phyloP scores from a whole-genome alignment of 805 yeast species.

The Komagataella mondaviorum region DNA sequence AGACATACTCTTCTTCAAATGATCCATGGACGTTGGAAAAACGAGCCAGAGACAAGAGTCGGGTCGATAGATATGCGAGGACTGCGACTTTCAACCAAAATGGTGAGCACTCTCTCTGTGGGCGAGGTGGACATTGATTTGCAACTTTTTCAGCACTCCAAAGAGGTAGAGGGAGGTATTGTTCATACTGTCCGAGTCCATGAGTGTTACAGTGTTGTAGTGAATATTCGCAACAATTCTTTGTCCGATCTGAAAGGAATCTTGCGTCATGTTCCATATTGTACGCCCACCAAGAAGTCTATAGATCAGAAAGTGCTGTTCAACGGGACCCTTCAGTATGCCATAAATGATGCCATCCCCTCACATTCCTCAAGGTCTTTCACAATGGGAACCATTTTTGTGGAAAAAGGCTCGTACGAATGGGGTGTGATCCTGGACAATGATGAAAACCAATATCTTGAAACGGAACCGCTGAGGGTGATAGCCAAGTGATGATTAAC shows the following conservation, averaged over 20 bases:
- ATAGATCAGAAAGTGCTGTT: constrained; percentile 47
- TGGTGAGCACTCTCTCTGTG: constrained; percentile 41
- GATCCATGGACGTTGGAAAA: constrained; percentile 55
- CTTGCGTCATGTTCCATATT: constrained; percentile 41
- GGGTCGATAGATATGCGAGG: constrained; percentile 61
- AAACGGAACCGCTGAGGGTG: not conserved
- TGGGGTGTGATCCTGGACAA: constrained; percentile 59
- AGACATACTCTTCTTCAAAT: constrained; percentile 47
- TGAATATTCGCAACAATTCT: constrained; percentile 37
- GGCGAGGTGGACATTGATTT: constrained; percentile 33
- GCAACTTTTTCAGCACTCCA: constrained; percentile 9
- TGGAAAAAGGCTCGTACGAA: constrained; percentile 73
- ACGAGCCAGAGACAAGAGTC: constrained; percentile 18
- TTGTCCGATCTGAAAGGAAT: constrained; percentile 32
- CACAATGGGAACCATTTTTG: constrained; percentile 43
- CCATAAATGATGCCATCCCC: constrained; percentile 24
- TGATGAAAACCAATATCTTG: constrained; percentile 8
- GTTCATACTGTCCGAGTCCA: constrained; percentile 25
- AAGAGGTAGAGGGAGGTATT: constrained; percentile 5
- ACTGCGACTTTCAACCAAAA: constrained; percentile 44
- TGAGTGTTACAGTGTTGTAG: constrained; percentile 33
- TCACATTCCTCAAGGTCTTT: constrained; percentile 29
- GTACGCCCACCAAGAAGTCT: constrained; percentile 13
- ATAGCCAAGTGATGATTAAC: not conserved
- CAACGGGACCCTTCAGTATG: constrained; percentile 61